Conservation (phyloP, 164 flowering plant genomes). For the Aristolochia californica region DNA sequence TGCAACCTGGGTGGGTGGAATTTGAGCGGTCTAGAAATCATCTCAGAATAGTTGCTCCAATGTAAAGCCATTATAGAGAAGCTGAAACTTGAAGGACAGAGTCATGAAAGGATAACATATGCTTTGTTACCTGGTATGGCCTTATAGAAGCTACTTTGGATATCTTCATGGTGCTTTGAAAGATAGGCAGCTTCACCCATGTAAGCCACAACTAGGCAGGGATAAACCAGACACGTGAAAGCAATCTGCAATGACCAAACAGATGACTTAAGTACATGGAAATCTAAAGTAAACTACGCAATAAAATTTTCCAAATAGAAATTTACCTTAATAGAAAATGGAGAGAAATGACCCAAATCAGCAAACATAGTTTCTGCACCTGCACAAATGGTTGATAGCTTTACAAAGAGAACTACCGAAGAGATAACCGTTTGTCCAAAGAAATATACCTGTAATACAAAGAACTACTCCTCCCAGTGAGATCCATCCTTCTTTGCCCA, state of each 20-base stretch:
- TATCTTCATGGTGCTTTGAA: constrained; percentile 46
- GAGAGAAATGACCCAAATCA: constrained; percentile 66
- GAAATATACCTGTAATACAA: constrained; percentile 49
- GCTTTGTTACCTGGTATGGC: constrained; percentile 50
- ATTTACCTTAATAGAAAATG: constrained; percentile 51
- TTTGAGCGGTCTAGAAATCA: too few species aligned
- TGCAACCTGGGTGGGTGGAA: too few species aligned
- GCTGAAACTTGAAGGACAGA: too few species aligned
- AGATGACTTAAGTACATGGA: neutral
- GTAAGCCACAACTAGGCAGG: constrained; percentile 56
- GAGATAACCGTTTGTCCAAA: neutral
- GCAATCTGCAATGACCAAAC: constrained; percentile 34
- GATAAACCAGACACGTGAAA: constrained; percentile 56
- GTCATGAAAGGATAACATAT: neutral
- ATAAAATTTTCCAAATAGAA: neutral
- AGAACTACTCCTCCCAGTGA: constrained; percentile 73
- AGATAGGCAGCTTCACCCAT: constrained; percentile 67
- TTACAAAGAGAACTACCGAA: neutral
- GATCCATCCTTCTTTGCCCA: constrained; percentile 59
- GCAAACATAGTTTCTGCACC: constrained; percentile 83
- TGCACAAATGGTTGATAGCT: constrained; percentile 13
- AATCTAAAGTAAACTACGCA: neutral
- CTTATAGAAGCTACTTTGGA: constrained; percentile 53
- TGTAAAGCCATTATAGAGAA: too few species aligned
- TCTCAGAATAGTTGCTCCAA: too few species aligned